Evolutionary conservation across 148 eudicot genomes (phyloP).

Genomic region (Bassia scoparia): DNA sequence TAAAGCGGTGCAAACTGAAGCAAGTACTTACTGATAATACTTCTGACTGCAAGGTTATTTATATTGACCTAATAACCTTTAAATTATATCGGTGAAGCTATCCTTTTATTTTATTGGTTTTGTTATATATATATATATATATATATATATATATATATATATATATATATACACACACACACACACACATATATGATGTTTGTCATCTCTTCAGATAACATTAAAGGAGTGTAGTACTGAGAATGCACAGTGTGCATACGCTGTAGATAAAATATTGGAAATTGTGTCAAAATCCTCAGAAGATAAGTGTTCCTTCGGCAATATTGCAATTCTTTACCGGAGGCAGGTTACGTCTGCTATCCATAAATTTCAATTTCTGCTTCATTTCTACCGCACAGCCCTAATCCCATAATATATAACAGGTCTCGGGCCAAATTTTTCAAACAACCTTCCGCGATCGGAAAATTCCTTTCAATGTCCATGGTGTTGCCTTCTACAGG

Average conservation of each 20-base stretch:
- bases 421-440: slow-evolving; percentile 82
- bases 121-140: too few relatives aligned
- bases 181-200: slow-evolving; percentile 9
- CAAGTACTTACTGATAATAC: slow-evolving; percentile 67
- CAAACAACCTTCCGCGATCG: slow-evolving; percentile 75
- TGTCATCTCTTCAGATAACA: slow-evolving; percentile 44
- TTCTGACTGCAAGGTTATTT: slow-evolving; percentile 71
- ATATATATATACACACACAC: too few relatives aligned
- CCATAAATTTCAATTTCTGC: neutral
- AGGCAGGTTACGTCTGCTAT: slow-evolving; percentile 65
- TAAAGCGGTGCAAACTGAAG: slow-evolving; percentile 54
- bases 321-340: slow-evolving; percentile 83
- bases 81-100: too few relatives aligned
- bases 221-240: slow-evolving; percentile 83
- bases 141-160: too few relatives aligned
- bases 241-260: slow-evolving; percentile 81
- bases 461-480: slow-evolving; percentile 84
- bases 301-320: slow-evolving; percentile 53
- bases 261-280: slow-evolving; percentile 85
- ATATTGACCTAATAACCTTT: neutral
- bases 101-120: too few relatives aligned
- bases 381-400: slow-evolving; percentile 20
- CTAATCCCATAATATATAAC: slow-evolving; percentile 19
- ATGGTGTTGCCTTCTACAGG: slow-evolving; percentile 93
- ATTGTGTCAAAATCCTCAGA: slow-evolving; percentile 46